Conservation (phyloP, 495 filamentous ascomycete species). For the Penicillium salamii region DNA sequence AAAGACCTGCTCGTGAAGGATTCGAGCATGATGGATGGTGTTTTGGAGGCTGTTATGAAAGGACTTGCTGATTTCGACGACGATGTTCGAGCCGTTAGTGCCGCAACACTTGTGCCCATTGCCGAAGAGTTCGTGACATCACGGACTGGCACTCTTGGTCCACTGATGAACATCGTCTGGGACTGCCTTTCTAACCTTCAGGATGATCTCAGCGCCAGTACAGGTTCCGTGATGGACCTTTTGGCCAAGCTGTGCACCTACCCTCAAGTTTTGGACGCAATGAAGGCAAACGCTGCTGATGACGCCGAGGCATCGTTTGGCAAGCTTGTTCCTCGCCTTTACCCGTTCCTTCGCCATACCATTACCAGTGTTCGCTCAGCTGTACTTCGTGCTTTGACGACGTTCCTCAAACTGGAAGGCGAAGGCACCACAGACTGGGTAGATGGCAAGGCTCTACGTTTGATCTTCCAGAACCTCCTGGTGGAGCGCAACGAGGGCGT, state of each 20-base stretch:
- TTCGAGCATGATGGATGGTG: constrained; percentile 82
- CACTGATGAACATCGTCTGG: constrained; percentile 93
- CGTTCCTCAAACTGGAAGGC: constrained; percentile 82
- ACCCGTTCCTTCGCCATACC: constrained; percentile 94
- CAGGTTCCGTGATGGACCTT: constrained; percentile 96
- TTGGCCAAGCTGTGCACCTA: constrained; percentile 94
- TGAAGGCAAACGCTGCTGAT: constrained; percentile 82
- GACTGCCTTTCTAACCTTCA: constrained; percentile 92
- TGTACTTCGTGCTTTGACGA: constrained; percentile 87
- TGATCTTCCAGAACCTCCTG: constrained; percentile 91
- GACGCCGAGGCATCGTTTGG: constrained; percentile 86
- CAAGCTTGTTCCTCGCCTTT: constrained; percentile 86
- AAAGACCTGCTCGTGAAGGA: constrained; percentile 86
- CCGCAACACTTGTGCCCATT: constrained; percentile 92
- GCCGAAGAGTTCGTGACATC: constrained; percentile 88
- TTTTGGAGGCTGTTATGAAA: constrained; percentile 89
- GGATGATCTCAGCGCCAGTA: constrained; percentile 95
- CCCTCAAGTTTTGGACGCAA: constrained; percentile 85
- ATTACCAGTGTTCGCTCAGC: constrained; percentile 93
- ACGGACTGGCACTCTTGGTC: constrained; percentile 69
- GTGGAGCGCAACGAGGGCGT: constrained; percentile 85
- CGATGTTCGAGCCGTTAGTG: constrained; percentile 94
- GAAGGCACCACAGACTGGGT: constrained; percentile 87
- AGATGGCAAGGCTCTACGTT: constrained; percentile 79
- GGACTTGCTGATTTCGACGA: constrained; percentile 88